Evolutionary conservation across 176 grass and related monocot genomes (phyloP).

Genomic region (Oryza meridionalis): DNA sequence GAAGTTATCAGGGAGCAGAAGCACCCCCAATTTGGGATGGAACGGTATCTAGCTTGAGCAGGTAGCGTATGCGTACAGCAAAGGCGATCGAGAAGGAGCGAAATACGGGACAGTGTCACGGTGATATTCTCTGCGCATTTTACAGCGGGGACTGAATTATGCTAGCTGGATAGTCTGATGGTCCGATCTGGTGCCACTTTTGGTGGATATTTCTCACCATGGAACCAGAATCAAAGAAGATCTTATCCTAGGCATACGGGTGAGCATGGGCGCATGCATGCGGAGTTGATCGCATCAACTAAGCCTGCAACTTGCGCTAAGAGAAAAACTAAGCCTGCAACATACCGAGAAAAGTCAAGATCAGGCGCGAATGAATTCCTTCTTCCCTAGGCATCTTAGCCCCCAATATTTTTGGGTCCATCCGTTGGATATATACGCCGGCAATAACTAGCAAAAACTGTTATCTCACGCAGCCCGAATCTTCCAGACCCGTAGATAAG

Average conservation of each 20-base stretch:
- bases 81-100: not conserved
- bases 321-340: constrained; percentile 11
- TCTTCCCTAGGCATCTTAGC: constrained; percentile 9
- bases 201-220: constrained; percentile 10
- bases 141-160: constrained; percentile 33
- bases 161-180: not conserved
- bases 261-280: constrained; percentile 21
- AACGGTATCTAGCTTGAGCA: constrained; percentile 28
- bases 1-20: constrained; percentile 1
- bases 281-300: constrained; percentile 32
- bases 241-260: constrained; percentile 40
- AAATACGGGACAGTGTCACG: not conserved
- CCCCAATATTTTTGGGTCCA: constrained; percentile 3
- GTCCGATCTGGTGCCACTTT: not conserved
- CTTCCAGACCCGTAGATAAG: constrained; percentile 19
- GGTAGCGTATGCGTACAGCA: not conserved
- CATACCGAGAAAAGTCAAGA: not conserved
- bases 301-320: not conserved
- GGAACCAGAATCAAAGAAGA: constrained; percentile 27
- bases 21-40: not conserved
- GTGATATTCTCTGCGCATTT: not conserved
- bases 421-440: constrained; percentile 20
- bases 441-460: constrained; percentile 25
- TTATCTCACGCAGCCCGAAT: constrained; percentile 20
- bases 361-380: constrained; percentile 18